Evolutionary conservation across 2,329 filamentous ascomycete genomes (phyloP), one percentile per base, ranked within the genome.

Genomic region (Phaeosphaeria sp.): DNA sequence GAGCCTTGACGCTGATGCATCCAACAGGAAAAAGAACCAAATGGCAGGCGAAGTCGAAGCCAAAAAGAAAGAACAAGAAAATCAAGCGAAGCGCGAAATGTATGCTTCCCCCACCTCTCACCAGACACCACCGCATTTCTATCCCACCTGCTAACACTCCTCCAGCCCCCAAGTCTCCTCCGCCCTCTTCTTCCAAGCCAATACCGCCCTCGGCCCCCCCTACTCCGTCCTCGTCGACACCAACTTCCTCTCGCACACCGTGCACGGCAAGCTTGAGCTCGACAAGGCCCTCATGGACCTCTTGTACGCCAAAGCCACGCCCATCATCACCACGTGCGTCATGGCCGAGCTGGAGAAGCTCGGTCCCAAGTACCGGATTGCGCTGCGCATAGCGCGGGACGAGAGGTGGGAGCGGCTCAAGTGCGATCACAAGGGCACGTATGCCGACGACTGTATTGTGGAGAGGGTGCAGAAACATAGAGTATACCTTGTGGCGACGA

Each of bases 271-370:
- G 80, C 86, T 98, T 20, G 92, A 93, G 33, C 82, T 98, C 13
- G 84, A 96, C 20, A 89, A 94, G 59, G 89, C 90, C 2, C 91
- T 97, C 82, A 97, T 97, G 92, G 93, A 97, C 77, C 91, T 91
- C 53, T 84, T 99, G 4, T 96, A 93, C 76, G 94, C 94, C 18
- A 96, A 96, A 71, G 95, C 91, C 76, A 92, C 89, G 21, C 92
- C 93, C 18, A 90, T 95, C 64, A 93, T 98, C 65, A 97, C 93
- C 1, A 86, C 87, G 9, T 76, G 73, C 91, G 80, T 89, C 89
- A 66, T 93, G 85, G 89, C 89, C 54, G 93, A 97, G 77, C 79
- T 97, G 63, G 93, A 97, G 75, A 96, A 96, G 76, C 84, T 97
- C 9, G 93, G 94, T 11, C 72, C 73, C 2, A 95, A 95, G 74